A percentile compares a stretch with the other conserved stretches of the same genome.
Evolutionary conservation across 345 rosid species (phyloP).

Genomic region (Limnanthes douglasii): DNA sequence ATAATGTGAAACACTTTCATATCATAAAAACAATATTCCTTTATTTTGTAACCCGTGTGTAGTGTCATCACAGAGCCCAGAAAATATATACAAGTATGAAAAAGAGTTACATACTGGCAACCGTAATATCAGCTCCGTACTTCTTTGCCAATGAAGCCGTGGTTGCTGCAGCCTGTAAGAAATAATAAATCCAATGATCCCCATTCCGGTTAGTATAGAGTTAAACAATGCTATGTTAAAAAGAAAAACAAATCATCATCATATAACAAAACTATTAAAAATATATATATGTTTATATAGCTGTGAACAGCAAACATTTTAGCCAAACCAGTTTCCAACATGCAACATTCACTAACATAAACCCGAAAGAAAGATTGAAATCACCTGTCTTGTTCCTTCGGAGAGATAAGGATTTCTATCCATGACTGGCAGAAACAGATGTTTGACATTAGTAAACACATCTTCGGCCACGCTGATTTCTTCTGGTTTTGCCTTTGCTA

Average conservation of each 20-base stretch:
- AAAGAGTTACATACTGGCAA: constrained; percentile 53
- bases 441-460: constrained; percentile 45
- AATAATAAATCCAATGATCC: constrained; percentile 1
- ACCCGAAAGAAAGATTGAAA: neutral
- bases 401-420: constrained; percentile 79
- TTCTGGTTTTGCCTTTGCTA: constrained; percentile 43
- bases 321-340: neutral
- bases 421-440: constrained; percentile 68
- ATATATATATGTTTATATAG: neutral
- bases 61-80: too few species aligned
- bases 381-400: constrained; percentile 88
- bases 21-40: too few species aligned
- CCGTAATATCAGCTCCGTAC: constrained; percentile 89
- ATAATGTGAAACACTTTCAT: too few species aligned
- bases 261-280: neutral
- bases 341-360: too few species aligned
- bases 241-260: too few species aligned
- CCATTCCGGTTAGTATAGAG: too few species aligned
- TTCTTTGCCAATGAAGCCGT: constrained; percentile 76
- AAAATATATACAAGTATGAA: neutral
- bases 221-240: too few species aligned
- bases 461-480: constrained; percentile 39
- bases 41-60: too few species aligned
- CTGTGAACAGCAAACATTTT: neutral
- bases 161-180: constrained; percentile 69